A percentile compares a stretch with the other conserved stretches of the same genome.
Evolutionary conservation across 345 rosid genomes (phyloP).

Genomic region (Aurinia saxatilis): DNA sequence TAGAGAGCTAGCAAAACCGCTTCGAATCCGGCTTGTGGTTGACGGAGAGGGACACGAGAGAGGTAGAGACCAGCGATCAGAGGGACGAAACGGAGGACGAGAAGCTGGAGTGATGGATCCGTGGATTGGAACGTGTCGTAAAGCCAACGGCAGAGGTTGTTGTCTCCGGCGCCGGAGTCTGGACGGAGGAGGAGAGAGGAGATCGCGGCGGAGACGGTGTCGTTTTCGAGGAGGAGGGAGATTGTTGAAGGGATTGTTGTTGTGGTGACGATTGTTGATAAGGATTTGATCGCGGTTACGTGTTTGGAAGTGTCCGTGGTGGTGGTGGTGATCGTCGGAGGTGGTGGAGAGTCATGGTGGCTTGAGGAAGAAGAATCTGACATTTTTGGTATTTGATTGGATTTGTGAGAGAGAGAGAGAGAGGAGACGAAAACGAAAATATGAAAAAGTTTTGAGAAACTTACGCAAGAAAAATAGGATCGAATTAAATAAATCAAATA

Average conservation of each 20-base stretch:
- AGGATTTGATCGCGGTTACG: conserved; percentile 36
- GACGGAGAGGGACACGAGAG: conserved; percentile 54
- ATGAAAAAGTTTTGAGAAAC: background rate
- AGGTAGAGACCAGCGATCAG: conserved; percentile 67
- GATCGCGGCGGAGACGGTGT: conserved; percentile 46
- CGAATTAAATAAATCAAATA: background rate
- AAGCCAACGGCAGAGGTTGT: conserved; percentile 86
- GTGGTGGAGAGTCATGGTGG: conserved; percentile 17
- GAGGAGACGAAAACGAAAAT: background rate
- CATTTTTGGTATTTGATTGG: conserved; percentile 9
- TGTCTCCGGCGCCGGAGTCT: conserved; percentile 67
- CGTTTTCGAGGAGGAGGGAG: conserved; percentile 54
- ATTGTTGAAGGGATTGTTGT: conserved; percentile 34
- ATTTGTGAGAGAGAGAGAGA: background rate
- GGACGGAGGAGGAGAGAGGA: conserved; percentile 63
- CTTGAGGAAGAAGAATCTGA: conserved; percentile 15
- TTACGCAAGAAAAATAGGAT: conserved; percentile 16
- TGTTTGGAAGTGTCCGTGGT: conserved; percentile 14
- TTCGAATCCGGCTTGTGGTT: conserved; percentile 76
- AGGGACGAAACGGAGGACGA: conserved; percentile 69
- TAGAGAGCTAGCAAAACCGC: conserved; percentile 72
- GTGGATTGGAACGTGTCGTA: conserved; percentile 77
- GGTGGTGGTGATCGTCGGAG: conserved; percentile 3
- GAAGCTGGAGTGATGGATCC: conserved; percentile 55
- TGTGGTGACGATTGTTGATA: conserved; percentile 40